A percentile compares a stretch with the other conserved stretches of the same genome.
phyloP scores from a whole-genome alignment of 2,329 filamentous ascomycete genomes.

The Aphanoascus verrucosus region DNA sequence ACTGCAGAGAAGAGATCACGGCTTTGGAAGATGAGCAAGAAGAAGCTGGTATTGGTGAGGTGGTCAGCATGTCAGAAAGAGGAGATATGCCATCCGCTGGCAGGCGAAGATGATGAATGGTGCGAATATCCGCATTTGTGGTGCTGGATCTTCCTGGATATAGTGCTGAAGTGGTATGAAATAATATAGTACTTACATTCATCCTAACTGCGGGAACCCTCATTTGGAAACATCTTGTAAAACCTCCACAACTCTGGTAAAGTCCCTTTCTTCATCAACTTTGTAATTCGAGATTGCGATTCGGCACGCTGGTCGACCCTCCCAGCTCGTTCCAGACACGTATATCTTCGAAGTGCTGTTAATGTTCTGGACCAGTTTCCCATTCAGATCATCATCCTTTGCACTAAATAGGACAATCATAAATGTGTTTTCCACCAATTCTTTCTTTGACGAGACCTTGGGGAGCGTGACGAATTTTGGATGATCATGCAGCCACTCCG shows the following conservation, averaged over 20 bases:
- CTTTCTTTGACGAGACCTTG: slow-evolving; percentile 24
- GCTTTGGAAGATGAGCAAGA: slow-evolving; percentile 92
- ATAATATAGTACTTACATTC: too few relatives aligned
- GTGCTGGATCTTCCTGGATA: too few relatives aligned
- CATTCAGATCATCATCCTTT: slow-evolving; percentile 53
- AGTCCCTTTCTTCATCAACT: slow-evolving; percentile 57
- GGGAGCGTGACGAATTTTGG: slow-evolving; percentile 59
- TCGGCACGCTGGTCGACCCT: slow-evolving; percentile 61
- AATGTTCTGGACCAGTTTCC: slow-evolving; percentile 56
- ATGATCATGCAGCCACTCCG: slow-evolving; percentile 51
- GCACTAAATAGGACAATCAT: slow-evolving; percentile 72
- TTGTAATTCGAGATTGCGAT: slow-evolving; percentile 81
- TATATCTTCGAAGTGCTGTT: slow-evolving; percentile 67
- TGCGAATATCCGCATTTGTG: too few relatives aligned
- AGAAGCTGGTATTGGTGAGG: slow-evolving; percentile 85
- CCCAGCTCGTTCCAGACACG: slow-evolving; percentile 72
- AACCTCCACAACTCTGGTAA: slow-evolving; percentile 53
- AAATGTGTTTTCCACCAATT: slow-evolving; percentile 46
- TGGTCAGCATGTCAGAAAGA: slow-evolving; percentile 73
- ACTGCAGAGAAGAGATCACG: slow-evolving; percentile 85
- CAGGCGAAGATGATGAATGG: slow-evolving; percentile 34
- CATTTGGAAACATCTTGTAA: slow-evolving; percentile 41
- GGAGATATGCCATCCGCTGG: slow-evolving; percentile 42
- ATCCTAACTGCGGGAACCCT: not conserved
- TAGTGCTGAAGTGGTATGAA: too few relatives aligned